Percentiles rank a stretch among this genome's conserved stretches.
phyloP scores from a whole-genome alignment of 1,139 yeast species.

The Candida dubliniensis region DNA sequence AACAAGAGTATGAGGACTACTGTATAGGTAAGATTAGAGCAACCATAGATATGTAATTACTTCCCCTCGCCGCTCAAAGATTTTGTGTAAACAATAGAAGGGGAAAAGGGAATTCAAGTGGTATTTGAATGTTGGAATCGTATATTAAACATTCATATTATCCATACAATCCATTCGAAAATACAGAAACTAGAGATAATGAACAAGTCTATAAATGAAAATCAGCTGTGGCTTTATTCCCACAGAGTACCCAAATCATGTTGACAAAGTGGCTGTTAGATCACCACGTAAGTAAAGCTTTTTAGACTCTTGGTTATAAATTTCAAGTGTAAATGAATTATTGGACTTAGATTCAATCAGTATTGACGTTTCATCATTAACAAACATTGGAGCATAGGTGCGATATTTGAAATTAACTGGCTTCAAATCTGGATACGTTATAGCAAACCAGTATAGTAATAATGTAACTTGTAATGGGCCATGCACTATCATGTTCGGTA shows the following conservation, averaged over 20 bases:
- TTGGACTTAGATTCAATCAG: conserved; percentile 1
- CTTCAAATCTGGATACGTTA: conserved; percentile 15
- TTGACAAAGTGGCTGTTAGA: neutral
- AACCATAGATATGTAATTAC: conserved; percentile 16
- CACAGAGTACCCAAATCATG: too few species aligned
- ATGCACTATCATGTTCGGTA: conserved; percentile 65
- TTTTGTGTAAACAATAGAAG: too few species aligned
- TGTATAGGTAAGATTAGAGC: conserved; percentile 25
- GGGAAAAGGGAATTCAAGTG: too few species aligned
- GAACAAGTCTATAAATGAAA: too few species aligned
- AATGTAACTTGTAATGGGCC: conserved; percentile 78
- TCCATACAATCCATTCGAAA: too few species aligned
- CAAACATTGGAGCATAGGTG: conserved; percentile 44
- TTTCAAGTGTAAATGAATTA: conserved; percentile 5
- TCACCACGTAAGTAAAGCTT: conserved; percentile 14
- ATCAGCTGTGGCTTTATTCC: too few species aligned
- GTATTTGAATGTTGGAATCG: too few species aligned
- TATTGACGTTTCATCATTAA: conserved; percentile 12
- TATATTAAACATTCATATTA: too few species aligned
- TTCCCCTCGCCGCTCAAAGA: too few species aligned
- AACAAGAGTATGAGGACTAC: conserved; percentile 42
- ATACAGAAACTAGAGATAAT: too few species aligned
- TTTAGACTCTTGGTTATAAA: conserved; percentile 8
- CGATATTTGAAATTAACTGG: conserved; percentile 43
- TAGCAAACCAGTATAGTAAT: conserved; percentile 49